Evolutionary conservation across 148 eudicot species (phyloP).

Genomic region (Polygonum aviculare): DNA sequence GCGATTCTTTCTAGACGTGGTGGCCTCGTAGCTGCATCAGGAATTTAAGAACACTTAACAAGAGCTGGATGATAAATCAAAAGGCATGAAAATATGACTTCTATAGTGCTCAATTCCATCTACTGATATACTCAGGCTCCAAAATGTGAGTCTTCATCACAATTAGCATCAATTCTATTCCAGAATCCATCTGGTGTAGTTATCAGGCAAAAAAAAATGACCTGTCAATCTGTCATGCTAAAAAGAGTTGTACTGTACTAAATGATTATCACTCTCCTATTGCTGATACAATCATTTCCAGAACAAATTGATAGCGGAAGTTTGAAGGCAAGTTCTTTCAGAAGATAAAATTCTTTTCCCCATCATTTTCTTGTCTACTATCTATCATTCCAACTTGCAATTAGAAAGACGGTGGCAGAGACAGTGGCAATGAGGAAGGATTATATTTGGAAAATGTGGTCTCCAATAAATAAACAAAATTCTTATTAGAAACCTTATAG

Average conservation of each 20-base stretch:
- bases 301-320: neutral
- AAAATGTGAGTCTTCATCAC: neutral
- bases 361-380: neutral
- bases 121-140: no score
- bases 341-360: neutral
- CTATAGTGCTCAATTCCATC: no score
- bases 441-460: neutral
- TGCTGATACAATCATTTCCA: neutral
- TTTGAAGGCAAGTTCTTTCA: neutral
- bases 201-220: neutral
- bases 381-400: neutral
- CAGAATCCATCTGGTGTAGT: neutral
- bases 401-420: neutral
- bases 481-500: neutral
- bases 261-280: neutral
- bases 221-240: neutral
- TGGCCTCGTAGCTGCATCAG: conserved; percentile 84
- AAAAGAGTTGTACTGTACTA: neutral
- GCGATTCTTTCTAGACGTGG: conserved; percentile 80
- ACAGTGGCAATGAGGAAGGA: neutral
- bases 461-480: neutral
- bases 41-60: neutral
- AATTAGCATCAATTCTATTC: neutral
- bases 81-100: neutral
- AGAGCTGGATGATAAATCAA: neutral